Conservation (phyloP, 2,329 filamentous ascomycete species). For the Grosmannia clavigera region DNA sequence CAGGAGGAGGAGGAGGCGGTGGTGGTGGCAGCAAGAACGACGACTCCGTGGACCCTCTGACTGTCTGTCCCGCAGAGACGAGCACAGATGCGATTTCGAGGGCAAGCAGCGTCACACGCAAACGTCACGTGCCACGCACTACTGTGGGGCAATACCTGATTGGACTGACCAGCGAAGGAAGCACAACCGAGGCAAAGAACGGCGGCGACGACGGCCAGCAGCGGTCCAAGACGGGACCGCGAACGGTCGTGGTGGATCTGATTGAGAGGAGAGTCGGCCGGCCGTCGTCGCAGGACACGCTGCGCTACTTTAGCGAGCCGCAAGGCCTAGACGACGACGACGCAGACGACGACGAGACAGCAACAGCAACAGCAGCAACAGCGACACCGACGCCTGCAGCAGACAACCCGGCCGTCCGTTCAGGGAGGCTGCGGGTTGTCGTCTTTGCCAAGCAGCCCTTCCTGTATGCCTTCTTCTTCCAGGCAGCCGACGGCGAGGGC, state of each 20-base stretch:
- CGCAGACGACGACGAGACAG: not conserved
- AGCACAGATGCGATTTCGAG: not conserved
- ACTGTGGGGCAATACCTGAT: slow-evolving; percentile 32
- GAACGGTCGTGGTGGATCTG: slow-evolving; percentile 56
- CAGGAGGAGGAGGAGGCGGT: slow-evolving; percentile 13
- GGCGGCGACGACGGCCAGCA: slow-evolving; percentile 14
- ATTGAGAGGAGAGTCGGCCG: slow-evolving; percentile 27
- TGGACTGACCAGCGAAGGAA: slow-evolving; percentile 47
- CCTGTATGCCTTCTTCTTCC: slow-evolving; percentile 65
- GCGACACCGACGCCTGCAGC: no score
- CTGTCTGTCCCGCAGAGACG: no score
- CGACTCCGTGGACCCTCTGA: no score
- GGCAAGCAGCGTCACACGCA: not conserved
- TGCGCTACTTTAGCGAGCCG: slow-evolving; percentile 29
- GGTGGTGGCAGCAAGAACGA: slow-evolving; percentile 4
- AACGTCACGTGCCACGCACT: not conserved
- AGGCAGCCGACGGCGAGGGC: slow-evolving; percentile 21
- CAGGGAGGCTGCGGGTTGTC: slow-evolving; percentile 51
- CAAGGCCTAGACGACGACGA: not conserved
- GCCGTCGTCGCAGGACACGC: slow-evolving; percentile 31
- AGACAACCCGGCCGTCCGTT: slow-evolving; percentile 23
- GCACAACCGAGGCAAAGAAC: slow-evolving; percentile 27
- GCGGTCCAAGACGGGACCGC: slow-evolving; percentile 31
- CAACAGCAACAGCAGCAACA: not conserved
- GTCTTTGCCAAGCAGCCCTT: slow-evolving; percentile 66